Evolutionary conservation across 352 stramenopile genomes (phyloP).

Genomic region (Phytophthora macrochlamydospora): DNA sequence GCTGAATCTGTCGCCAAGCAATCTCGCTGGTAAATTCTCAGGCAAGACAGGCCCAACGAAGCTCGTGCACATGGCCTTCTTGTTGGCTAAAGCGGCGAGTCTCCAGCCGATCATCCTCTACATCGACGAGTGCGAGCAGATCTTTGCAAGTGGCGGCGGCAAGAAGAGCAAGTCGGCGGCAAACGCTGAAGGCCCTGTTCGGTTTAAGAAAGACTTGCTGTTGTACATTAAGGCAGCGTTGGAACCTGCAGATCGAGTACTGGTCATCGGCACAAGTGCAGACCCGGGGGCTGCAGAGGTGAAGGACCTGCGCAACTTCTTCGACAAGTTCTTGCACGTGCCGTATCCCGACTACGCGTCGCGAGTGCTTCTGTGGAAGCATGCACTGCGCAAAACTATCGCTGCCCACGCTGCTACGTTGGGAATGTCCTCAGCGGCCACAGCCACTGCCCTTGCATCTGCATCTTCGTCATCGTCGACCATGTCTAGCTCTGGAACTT

Average conservation of each 20-base stretch:
- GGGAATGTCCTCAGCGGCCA: conserved; percentile 20
- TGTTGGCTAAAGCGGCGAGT: conserved; percentile 84
- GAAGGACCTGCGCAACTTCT: conserved; percentile 89
- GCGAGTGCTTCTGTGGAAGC: conserved; percentile 90
- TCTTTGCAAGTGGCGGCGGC: conserved; percentile 72
- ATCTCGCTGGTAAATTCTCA: conserved; percentile 93
- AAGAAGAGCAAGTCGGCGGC: conserved; percentile 80
- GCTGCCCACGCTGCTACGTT: conserved; percentile 36
- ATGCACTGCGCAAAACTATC: conserved; percentile 68
- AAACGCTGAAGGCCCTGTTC: conserved; percentile 68
- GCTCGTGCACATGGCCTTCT: conserved; percentile 95
- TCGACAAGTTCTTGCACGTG: conserved; percentile 94
- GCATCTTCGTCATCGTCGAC: conserved; percentile 28
- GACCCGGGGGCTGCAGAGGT: conserved; percentile 84
- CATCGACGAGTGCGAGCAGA: conserved; percentile 93
- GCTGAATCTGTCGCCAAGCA: conserved; percentile 93
- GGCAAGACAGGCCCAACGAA: conserved; percentile 92
- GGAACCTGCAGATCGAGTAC: conserved; percentile 88
- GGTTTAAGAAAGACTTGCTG: conserved; percentile 94
- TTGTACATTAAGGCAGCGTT: conserved; percentile 93
- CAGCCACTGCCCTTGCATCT: conserved; percentile 25
- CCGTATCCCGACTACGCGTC: conserved; percentile 93
- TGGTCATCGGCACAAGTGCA: conserved; percentile 91
- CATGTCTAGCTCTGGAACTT: conserved; percentile 1
- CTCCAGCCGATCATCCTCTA: conserved; percentile 94